Evolutionary conservation across 371 early-diverging fungal genomes (phyloP).

Genomic region (Actinomortierella ambigua): DNA sequence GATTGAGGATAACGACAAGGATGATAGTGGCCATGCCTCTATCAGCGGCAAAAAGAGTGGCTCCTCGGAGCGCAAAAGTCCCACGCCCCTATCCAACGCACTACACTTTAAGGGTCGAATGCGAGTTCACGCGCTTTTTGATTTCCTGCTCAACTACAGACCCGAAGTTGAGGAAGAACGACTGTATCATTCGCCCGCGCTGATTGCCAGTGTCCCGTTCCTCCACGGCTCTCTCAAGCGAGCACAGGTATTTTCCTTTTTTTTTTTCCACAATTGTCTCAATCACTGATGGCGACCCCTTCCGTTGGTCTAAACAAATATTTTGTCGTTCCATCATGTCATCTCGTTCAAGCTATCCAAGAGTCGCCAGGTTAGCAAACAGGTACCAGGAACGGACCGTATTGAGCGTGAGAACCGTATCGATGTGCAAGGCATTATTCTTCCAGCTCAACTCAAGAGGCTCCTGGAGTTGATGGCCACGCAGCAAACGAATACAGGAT

Average conservation of each 20-base stretch:
- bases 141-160: slow-evolving; percentile 25
- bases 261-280: too few species aligned
- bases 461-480: slow-evolving; percentile 7
- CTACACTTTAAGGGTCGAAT: slow-evolving; percentile 20
- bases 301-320: too few species aligned
- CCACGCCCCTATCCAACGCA: slow-evolving; percentile 14
- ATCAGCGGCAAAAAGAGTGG: too few species aligned
- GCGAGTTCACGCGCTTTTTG: slow-evolving; percentile 35
- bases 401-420: slow-evolving; percentile 30
- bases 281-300: too few species aligned
- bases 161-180: slow-evolving; percentile 30
- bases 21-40: too few species aligned
- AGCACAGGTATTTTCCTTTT: slow-evolving; percentile 16
- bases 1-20: too few species aligned
- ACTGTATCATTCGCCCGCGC: slow-evolving; percentile 27
- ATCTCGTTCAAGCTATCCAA: slow-evolving; percentile 21
- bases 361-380: slow-evolving; percentile 23
- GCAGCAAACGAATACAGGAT: slow-evolving; percentile 17
- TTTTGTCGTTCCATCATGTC: too few species aligned
- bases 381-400: slow-evolving; percentile 19
- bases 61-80: too few species aligned
- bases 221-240: slow-evolving; percentile 34
- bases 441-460: slow-evolving; percentile 18
- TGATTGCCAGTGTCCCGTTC: slow-evolving; percentile 31
- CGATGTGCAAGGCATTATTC: slow-evolving; percentile 27